phyloP scores from a whole-genome alignment of 345 rosid species.

The Reutealis trisperma region DNA sequence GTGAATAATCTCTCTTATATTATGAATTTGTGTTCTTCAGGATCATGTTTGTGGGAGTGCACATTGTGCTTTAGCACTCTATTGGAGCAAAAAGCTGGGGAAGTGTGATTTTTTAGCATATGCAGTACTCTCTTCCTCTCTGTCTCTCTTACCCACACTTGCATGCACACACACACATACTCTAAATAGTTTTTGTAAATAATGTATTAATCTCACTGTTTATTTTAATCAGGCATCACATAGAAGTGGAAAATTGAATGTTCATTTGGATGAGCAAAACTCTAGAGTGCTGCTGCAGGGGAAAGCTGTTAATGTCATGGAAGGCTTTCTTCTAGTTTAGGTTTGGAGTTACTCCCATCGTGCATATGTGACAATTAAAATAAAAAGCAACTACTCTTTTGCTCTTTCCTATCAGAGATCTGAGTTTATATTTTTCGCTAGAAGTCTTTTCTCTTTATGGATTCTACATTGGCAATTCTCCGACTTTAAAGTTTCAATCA shows the following conservation, averaged over 20 bases:
- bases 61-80: slow-evolving; percentile 70
- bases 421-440: no score
- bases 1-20: neutral
- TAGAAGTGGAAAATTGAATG: slow-evolving; percentile 56
- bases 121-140: neutral
- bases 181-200: neutral
- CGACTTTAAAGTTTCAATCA: no score
- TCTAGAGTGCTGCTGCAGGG: slow-evolving; percentile 67
- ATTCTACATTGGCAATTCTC: no score
- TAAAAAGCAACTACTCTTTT: neutral
- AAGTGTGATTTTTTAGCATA: slow-evolving; percentile 60
- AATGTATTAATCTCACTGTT: neutral
- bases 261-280: slow-evolving; percentile 52
- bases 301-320: slow-evolving; percentile 67
- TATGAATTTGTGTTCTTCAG: slow-evolving; percentile 32
- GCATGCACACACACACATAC: no score
- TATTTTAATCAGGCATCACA: slow-evolving; percentile 42
- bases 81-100: slow-evolving; percentile 71
- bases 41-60: slow-evolving; percentile 88
- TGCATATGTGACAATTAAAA: neutral
- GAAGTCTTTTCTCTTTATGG: no score
- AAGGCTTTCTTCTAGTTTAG: slow-evolving; percentile 63
- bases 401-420: neutral
- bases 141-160: no score
- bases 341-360: neutral